Percentiles rank a stretch among this genome's conserved stretches.
These are phyloP conservation scores for Salix exigua DNA, from an alignment of 345 rosid species.

Conservation along the genomic window DNA sequence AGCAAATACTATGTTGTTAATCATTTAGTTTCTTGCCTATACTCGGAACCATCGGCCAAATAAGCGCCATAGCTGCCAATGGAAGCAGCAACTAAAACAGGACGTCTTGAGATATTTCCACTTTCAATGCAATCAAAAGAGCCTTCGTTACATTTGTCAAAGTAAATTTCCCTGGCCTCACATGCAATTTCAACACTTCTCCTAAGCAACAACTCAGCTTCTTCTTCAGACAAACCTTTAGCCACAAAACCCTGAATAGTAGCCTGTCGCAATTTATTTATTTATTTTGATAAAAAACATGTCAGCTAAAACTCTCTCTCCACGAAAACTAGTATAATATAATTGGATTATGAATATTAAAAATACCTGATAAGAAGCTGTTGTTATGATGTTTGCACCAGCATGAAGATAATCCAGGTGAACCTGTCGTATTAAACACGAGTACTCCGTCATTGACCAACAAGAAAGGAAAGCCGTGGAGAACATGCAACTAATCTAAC, in stretches of 20 bases:
- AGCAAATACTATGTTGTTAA: neutral
- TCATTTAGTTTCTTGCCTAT: slow-evolving; percentile 41
- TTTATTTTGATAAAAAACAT: neutral
- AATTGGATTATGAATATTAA: neutral
- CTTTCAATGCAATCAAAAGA: slow-evolving; percentile 45
- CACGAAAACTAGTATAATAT: neutral
- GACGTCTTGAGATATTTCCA: slow-evolving; percentile 33
- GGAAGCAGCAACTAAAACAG: slow-evolving; percentile 81
- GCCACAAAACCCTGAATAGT: slow-evolving; percentile 88
- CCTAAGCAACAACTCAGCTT: slow-evolving; percentile 57
- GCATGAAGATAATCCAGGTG: slow-evolving; percentile 87
- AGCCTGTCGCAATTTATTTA: slow-evolving; percentile 40
- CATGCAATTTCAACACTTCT: slow-evolving; percentile 79
- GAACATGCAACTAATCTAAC: neutral
- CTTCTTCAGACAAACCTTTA: slow-evolving; percentile 60
- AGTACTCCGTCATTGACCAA: neutral
- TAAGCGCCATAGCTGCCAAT: slow-evolving; percentile 94
- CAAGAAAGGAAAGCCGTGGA: neutral
- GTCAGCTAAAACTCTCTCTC: neutral
- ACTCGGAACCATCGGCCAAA: slow-evolving; percentile 92
- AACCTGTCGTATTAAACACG: slow-evolving; percentile 42
- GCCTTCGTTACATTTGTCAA: slow-evolving; percentile 49
- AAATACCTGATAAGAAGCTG: slow-evolving; percentile 83
- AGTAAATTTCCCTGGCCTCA: slow-evolving; percentile 72
- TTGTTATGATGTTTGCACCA: slow-evolving; percentile 72